phyloP scores from a whole-genome alignment of 1,284 basidiomycete genomes.

The Microbotryomycetes sp. region DNA sequence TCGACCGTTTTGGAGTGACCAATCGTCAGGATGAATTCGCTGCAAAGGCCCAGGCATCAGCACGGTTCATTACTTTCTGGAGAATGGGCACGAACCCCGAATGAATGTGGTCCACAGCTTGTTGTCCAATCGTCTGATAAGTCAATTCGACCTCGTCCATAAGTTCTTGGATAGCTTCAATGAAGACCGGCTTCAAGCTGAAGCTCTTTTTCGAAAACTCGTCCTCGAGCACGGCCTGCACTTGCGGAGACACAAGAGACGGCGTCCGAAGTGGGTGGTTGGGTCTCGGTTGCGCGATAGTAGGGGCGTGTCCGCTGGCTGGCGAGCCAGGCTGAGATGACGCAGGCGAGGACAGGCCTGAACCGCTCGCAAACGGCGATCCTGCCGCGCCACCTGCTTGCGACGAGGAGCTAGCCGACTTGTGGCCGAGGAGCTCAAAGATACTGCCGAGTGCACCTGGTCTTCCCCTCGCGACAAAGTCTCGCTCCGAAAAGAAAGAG shows the following conservation, averaged over 20 bases:
- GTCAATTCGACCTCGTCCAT: slow-evolving; percentile 93
- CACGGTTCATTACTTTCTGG: too few relatives aligned
- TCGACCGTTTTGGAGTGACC: slow-evolving; percentile 94
- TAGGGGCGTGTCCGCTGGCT: neutral
- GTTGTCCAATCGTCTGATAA: slow-evolving; percentile 88
- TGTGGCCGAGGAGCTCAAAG: slow-evolving; percentile 30
- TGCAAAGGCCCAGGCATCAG: too few relatives aligned
- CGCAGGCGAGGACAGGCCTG: neutral
- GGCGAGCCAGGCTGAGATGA: neutral
- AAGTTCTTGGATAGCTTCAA: slow-evolving; percentile 55
- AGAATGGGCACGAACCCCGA: slow-evolving; percentile 61
- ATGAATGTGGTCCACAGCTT: slow-evolving; percentile 92
- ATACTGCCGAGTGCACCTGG: slow-evolving; percentile 19
- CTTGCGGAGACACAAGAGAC: neutral
- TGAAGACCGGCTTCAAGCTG: slow-evolving; percentile 41
- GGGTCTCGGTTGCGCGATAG: neutral
- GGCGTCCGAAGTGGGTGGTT: neutral
- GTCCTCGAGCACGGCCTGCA: slow-evolving; percentile 7
- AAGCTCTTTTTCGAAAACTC: slow-evolving; percentile 32
- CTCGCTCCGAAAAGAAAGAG: neutral
- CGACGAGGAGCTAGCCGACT: slow-evolving; percentile 1
- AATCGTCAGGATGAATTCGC: slow-evolving; percentile 91
- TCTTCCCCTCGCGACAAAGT: neutral
- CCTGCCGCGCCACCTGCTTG: neutral
- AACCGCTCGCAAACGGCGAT: neutral